These are phyloP conservation scores for Heritiera fomes DNA, from an alignment of 345 rosid genomes.

Conservation along the genomic window DNA sequence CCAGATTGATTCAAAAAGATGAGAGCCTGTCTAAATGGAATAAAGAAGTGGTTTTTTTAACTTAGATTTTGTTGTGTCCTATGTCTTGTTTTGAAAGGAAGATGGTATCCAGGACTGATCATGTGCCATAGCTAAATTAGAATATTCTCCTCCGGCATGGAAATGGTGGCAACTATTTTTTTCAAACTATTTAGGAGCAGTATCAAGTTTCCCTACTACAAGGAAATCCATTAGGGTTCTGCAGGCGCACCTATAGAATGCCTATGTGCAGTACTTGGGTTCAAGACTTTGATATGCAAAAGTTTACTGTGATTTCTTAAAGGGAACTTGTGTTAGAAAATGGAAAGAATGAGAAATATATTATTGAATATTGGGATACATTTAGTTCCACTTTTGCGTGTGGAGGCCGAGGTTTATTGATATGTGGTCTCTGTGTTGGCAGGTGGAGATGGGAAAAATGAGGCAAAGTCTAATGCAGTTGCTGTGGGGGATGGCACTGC, in stretches of 20 bases:
- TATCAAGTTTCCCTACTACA: background rate
- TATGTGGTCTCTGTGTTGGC: constrained; percentile 12
- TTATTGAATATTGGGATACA: background rate
- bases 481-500: background rate
- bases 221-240: background rate
- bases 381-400: background rate
- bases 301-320: background rate
- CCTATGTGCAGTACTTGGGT: background rate
- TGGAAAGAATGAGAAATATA: background rate
- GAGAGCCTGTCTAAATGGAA: background rate
- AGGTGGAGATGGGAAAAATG: constrained; percentile 50
- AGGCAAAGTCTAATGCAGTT: constrained; percentile 35
- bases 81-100: background rate
- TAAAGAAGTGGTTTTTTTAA: background rate
- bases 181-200: background rate
- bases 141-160: background rate
- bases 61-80: background rate
- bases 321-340: background rate
- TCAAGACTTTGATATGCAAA: background rate
- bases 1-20: background rate
- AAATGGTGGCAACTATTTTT: background rate
- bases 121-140: background rate
- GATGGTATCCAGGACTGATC: background rate
- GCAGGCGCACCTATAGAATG: background rate
- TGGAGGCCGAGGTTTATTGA: background rate